These are phyloP conservation scores for Calocybe cyanea DNA, from an alignment of 768 basidiomycete genomes.

Conservation along the genomic window DNA sequence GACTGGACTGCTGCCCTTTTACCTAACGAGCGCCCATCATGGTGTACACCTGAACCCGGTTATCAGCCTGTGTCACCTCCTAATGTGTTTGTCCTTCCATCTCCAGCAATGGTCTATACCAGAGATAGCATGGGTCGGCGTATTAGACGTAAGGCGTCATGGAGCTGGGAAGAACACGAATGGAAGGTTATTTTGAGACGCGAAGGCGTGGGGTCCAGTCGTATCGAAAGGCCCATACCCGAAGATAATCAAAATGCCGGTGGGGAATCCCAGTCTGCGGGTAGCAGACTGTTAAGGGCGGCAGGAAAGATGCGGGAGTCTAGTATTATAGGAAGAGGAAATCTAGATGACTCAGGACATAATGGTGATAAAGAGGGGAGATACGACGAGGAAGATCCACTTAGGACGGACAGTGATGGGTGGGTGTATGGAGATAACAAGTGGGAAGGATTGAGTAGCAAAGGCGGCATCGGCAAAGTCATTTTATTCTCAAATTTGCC, in stretches of 20 bases:
- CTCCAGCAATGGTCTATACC: slow-evolving; percentile 56
- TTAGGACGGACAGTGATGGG: slow-evolving; percentile 75
- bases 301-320: slow-evolving; percentile 47
- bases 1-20: slow-evolving; percentile 94
- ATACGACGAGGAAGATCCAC: slow-evolving; percentile 39
- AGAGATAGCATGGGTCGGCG: slow-evolving; percentile 42
- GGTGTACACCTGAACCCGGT: slow-evolving; percentile 51
- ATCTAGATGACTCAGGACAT: slow-evolving; percentile 15
- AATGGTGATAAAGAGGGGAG: slow-evolving; percentile 1
- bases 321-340: slow-evolving; percentile 17
- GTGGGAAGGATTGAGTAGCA: slow-evolving; percentile 76
- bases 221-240: slow-evolving; percentile 62
- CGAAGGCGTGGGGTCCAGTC: slow-evolving; percentile 44
- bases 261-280: slow-evolving; percentile 16
- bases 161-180: slow-evolving; percentile 90
- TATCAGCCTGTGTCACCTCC: slow-evolving; percentile 68
- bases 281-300: slow-evolving; percentile 48
- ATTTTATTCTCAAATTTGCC: slow-evolving; percentile 8
- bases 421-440: slow-evolving; percentile 97
- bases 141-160: slow-evolving; percentile 71
- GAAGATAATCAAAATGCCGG: slow-evolving; percentile 35
- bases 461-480: slow-evolving; percentile 85
- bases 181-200: slow-evolving; percentile 77
- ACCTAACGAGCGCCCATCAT: slow-evolving; percentile 86
- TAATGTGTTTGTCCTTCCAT: slow-evolving; percentile 61